These are phyloP conservation scores for Fagopyrum tataricum DNA, from an alignment of 148 eudicot genomes.

Conservation along the genomic window DNA sequence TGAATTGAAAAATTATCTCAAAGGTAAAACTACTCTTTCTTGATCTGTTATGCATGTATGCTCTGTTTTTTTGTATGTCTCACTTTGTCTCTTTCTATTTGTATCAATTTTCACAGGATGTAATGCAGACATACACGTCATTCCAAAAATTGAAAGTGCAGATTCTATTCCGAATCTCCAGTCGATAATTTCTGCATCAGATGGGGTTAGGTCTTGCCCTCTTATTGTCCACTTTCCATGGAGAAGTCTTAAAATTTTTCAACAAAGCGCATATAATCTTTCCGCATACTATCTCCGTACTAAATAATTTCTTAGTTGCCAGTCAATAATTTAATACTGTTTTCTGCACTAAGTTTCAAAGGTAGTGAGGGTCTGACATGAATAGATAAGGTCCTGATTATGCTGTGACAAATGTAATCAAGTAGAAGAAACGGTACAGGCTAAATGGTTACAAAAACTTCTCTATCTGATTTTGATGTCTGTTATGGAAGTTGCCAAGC, in stretches of 20 bases:
- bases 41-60: not conserved
- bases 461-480: not conserved
- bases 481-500: not conserved
- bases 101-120: constrained; percentile 38
- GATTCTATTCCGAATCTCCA: constrained; percentile 93
- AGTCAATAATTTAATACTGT: not conserved
- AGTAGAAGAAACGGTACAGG: not conserved
- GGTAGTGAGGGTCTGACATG: not conserved
- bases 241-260: not conserved
- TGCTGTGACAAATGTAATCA: not conserved
- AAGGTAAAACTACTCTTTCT: constrained; percentile 32
- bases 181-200: constrained; percentile 84
- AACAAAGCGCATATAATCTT: not conserved
- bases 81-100: constrained; percentile 2
- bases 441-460: not conserved
- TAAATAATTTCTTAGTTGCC: too few relatives aligned
- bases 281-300: not conserved
- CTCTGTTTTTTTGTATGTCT: not conserved
- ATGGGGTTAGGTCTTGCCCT: constrained; percentile 65
- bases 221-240: not conserved
- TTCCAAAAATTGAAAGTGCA: constrained; percentile 92
- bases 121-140: constrained; percentile 86
- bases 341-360: not conserved
- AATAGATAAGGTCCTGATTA: not conserved
- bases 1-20: constrained; percentile 80